A percentile compares a stretch with the other conserved stretches of the same genome.
Conservation (phyloP, 208 protist genomes). For the Leishmania aethiopica region DNA sequence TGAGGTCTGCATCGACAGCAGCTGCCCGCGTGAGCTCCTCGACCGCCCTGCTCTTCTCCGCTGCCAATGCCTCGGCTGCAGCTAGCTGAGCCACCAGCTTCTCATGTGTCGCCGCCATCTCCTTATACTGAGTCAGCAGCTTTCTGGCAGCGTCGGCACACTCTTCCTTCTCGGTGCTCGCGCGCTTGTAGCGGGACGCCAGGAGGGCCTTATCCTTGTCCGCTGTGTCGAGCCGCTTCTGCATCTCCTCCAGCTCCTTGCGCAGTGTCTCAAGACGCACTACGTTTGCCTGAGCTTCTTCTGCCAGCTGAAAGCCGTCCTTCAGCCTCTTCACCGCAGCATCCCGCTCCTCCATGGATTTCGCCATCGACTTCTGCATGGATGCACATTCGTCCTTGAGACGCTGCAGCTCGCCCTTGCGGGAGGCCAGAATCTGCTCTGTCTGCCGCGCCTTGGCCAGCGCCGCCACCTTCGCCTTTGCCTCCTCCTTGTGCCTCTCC, state of each 20-base stretch:
- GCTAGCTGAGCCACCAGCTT: constrained; percentile 13
- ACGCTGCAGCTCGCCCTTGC: constrained; percentile 20
- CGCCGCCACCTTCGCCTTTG: constrained; percentile 20
- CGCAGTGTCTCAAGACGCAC: constrained; percentile 18
- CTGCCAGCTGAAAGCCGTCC: constrained; percentile 17
- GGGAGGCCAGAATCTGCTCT: constrained; percentile 9
- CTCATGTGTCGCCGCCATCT: constrained; percentile 15
- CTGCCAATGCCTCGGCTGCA: neutral
- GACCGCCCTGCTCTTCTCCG: neutral
- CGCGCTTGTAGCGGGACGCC: constrained; percentile 26
- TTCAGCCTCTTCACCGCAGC: constrained; percentile 20
- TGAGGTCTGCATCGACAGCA: neutral
- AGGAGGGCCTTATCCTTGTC: constrained; percentile 31
- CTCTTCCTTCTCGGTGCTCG: constrained; percentile 43
- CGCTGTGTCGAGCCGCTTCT: constrained; percentile 12
- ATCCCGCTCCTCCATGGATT: constrained; percentile 23
- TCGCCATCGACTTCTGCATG: constrained; percentile 12
- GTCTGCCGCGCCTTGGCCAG: constrained; percentile 10
- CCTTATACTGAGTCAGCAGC: constrained; percentile 28
- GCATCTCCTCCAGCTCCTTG: constrained; percentile 28
- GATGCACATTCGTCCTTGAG: constrained; percentile 21
- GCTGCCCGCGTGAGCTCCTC: constrained; percentile 3
- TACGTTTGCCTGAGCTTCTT: constrained; percentile 23
- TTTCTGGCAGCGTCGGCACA: constrained; percentile 26
- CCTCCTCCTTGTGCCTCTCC: constrained; percentile 6